These are phyloP conservation scores for Cylindrotheca closterium DNA, from an alignment of 108 stramenopile species.

Conservation along the genomic window DNA sequence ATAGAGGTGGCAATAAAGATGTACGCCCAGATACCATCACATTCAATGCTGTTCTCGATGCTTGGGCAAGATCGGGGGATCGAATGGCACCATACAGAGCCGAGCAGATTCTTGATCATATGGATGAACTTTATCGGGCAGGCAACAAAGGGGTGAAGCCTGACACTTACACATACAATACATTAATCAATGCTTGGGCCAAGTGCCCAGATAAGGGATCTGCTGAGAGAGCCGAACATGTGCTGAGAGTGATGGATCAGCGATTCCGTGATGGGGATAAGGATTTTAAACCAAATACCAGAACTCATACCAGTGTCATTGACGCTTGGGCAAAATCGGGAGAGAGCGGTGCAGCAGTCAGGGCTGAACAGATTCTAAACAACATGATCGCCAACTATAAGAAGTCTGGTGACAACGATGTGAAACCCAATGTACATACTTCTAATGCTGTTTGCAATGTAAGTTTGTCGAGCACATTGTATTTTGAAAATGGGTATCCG, in stretches of 20 bases:
- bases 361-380: slow-evolving; percentile 52
- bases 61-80: slow-evolving; percentile 81
- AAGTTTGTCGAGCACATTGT: slow-evolving; percentile 26
- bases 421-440: slow-evolving; percentile 68
- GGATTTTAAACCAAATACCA: slow-evolving; percentile 64
- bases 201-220: slow-evolving; percentile 52
- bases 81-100: slow-evolving; percentile 78
- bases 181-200: slow-evolving; percentile 72
- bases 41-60: slow-evolving; percentile 80
- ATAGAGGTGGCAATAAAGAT: slow-evolving; percentile 59
- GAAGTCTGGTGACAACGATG: slow-evolving; percentile 47
- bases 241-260: slow-evolving; percentile 59
- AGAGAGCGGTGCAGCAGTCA: slow-evolving; percentile 48
- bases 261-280: slow-evolving; percentile 46
- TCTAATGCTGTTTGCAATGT: slow-evolving; percentile 77
- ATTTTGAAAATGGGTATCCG: slow-evolving; percentile 1
- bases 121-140: slow-evolving; percentile 82
- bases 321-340: slow-evolving; percentile 64
- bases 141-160: slow-evolving; percentile 83
- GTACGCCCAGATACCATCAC: slow-evolving; percentile 74
- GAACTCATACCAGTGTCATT: slow-evolving; percentile 55
- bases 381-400: slow-evolving; percentile 49
- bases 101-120: slow-evolving; percentile 85
- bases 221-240: slow-evolving; percentile 65
- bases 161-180: slow-evolving; percentile 86